Percentiles rank a stretch among this genome's conserved stretches.
These are phyloP conservation scores for Orbilia blumenaviensis DNA, from an alignment of 2,329 filamentous ascomycete species.

Conservation along the genomic window DNA sequence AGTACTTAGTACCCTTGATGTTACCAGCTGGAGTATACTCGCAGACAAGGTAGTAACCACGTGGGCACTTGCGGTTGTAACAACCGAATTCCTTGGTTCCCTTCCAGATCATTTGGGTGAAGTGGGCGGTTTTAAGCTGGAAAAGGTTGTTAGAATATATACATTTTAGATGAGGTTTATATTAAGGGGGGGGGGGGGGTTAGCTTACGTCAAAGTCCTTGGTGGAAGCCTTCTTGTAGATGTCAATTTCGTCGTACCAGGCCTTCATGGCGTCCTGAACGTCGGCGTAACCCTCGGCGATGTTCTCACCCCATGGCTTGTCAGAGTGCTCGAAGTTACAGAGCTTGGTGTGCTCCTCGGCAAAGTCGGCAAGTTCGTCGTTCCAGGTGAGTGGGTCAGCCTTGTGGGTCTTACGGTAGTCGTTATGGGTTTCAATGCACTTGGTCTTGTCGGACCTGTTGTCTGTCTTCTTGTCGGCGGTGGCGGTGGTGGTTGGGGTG, in stretches of 20 bases:
- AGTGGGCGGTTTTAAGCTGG: slow-evolving; percentile 46
- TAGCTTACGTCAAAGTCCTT: slow-evolving; percentile 65
- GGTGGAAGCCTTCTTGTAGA: slow-evolving; percentile 65
- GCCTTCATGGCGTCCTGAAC: slow-evolving; percentile 76
- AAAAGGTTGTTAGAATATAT: not conserved
- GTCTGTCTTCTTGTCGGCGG: not conserved
- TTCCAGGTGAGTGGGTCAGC: slow-evolving; percentile 73
- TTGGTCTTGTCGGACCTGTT: slow-evolving; percentile 9
- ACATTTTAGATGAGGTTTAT: not conserved
- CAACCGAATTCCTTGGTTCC: slow-evolving; percentile 73
- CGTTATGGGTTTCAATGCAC: slow-evolving; percentile 79
- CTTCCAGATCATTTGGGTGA: slow-evolving; percentile 76
- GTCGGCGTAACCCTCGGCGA: slow-evolving; percentile 73
- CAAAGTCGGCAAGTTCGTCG: slow-evolving; percentile 70
- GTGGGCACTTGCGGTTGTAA: slow-evolving; percentile 31
- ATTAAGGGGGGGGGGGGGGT: not conserved
- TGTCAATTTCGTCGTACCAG: slow-evolving; percentile 87
- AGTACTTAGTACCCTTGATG: not conserved
- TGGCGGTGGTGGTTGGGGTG: not conserved
- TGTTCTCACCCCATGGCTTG: slow-evolving; percentile 86
- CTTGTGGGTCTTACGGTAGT: slow-evolving; percentile 84
- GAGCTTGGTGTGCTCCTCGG: slow-evolving; percentile 69
- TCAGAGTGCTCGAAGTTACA: slow-evolving; percentile 78
- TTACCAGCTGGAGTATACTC: slow-evolving; percentile 45
- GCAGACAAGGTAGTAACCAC: slow-evolving; percentile 29